Evolutionary conservation across 257 asterid genomes (phyloP), one percentile per base, ranked within the genome.

Genomic region (Nicotiana benthamiana): DNA sequence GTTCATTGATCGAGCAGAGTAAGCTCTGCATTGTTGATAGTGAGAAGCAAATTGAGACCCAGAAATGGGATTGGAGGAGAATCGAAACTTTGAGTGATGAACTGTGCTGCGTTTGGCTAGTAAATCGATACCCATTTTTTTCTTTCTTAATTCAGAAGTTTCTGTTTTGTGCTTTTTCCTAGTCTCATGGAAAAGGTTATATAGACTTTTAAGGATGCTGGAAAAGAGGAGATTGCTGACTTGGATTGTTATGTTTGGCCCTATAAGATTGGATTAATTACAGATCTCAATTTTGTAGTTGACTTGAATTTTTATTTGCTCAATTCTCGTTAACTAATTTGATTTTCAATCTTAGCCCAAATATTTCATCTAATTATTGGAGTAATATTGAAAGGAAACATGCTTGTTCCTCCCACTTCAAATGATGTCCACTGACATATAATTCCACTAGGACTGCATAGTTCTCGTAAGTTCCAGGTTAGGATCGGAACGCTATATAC

Each of bases 61-160:
- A 12, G 34, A 11, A 9, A 52, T 16, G 15, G 68, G 3, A 81
- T 72, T 62, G 17, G 80, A 75, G 30, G 80, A 48, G 11, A 27
- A 81, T n/a, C 65, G 87, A 75, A 81, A 83, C 72, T 86, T 74
- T 11, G 40, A 79, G 65, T n/a, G 86, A 7, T 43, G 86, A 65
- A 72, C 52, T 56, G 80, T 40, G 86, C 87, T 80, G 63, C 43
- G 56, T 51, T 75, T 84, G 63, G 90, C 30, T 46, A 81, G 60
- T 63, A 79, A 57, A 85, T 87, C 64, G 67, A 91, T 87, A 75
- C 86, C 80, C 92, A 89, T 90, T 48, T 65, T 61, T 30, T 28
- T 28, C 3, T 4, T 6, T 3, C 26, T 61, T 18, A 17, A 64
- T 27, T 63, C 10, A 6, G 43, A 28, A 64, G 24, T 6, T 67